These are phyloP conservation scores for Tetracladium maxilliforme DNA, from an alignment of 2,329 filamentous ascomycete genomes.

Conservation along the genomic window DNA sequence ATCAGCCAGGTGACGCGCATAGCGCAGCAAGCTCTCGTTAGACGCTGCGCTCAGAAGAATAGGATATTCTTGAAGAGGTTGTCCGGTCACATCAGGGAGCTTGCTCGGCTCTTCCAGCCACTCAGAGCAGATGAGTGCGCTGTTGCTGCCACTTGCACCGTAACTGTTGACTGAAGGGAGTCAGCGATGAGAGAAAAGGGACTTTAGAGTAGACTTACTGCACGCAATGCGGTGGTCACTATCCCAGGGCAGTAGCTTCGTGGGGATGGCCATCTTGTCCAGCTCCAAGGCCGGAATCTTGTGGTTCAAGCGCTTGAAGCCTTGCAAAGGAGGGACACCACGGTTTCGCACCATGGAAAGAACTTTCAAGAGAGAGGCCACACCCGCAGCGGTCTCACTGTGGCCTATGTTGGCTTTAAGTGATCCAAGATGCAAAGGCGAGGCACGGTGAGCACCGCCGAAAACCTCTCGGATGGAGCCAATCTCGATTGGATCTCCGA, in stretches of 20 bases:
- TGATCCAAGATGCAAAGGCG: conserved; percentile 10
- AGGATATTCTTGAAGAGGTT: too few relatives aligned
- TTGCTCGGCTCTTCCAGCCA: too few relatives aligned
- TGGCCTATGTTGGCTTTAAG: conserved; percentile 20
- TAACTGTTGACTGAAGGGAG: conserved; percentile 14
- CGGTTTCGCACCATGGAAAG: conserved; percentile 15
- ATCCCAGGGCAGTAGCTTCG: conserved; percentile 5
- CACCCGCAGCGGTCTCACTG: conserved; percentile 16
- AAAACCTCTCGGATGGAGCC: background rate
- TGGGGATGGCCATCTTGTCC: conserved; percentile 14
- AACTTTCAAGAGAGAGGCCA: conserved; percentile 16
- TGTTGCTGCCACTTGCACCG: conserved; percentile 16
- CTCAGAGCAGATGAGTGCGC: conserved; percentile 14
- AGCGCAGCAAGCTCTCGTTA: conserved; percentile 9
- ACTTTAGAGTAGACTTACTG: too few relatives aligned
- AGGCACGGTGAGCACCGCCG: background rate
- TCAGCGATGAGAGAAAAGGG: too few relatives aligned
- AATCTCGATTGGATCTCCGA: conserved; percentile 4
- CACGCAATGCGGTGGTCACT: conserved; percentile 1
- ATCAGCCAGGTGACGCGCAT: conserved; percentile 8
- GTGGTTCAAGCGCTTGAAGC: conserved; percentile 14
- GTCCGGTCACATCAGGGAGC: too few relatives aligned
- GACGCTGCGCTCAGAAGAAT: too few relatives aligned
- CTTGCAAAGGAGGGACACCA: conserved; percentile 13
- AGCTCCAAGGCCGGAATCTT: conserved; percentile 14